Evolutionary conservation across 352 stramenopile genomes (phyloP).

Genomic region (Globisporangium mamillatum): DNA sequence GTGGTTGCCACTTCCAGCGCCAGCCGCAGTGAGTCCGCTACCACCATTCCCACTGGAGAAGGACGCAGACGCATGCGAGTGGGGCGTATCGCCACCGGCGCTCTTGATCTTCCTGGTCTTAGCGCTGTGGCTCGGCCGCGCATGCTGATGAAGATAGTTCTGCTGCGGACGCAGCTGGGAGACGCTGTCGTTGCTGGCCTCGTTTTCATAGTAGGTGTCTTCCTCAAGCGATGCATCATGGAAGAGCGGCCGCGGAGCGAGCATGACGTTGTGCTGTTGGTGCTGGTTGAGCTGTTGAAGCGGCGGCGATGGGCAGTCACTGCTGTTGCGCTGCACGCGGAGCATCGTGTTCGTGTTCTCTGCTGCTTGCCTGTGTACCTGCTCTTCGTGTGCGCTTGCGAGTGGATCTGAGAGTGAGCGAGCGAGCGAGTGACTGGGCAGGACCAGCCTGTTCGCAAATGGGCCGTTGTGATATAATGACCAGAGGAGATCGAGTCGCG

Average conservation of each 20-base stretch:
- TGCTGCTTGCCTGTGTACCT: background rate
- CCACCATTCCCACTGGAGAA: background rate
- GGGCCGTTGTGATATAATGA: background rate
- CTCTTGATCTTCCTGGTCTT: conserved; percentile 5
- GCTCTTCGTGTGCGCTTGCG: background rate
- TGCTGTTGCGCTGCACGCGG: conserved; percentile 7
- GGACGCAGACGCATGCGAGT: background rate
- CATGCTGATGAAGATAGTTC: background rate
- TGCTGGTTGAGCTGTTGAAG: background rate
- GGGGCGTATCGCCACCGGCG: background rate
- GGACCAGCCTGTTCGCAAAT: background rate
- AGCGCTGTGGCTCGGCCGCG: background rate
- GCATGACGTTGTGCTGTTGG: background rate
- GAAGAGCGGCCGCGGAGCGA: conserved; percentile 1
- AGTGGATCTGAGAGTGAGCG: conserved; percentile 3
- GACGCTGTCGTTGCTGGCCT: background rate
- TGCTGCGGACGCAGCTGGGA: background rate
- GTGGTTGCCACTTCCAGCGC: background rate
- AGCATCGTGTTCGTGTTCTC: background rate
- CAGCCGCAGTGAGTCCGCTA: background rate
- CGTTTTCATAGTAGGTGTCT: background rate
- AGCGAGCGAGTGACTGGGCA: too few relatives aligned
- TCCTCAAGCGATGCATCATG: background rate
- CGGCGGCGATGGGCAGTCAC: background rate
- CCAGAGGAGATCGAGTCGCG: background rate